Conservation (phyloP, 257 asterid genomes). For the Penstemon eatonii region DNA sequence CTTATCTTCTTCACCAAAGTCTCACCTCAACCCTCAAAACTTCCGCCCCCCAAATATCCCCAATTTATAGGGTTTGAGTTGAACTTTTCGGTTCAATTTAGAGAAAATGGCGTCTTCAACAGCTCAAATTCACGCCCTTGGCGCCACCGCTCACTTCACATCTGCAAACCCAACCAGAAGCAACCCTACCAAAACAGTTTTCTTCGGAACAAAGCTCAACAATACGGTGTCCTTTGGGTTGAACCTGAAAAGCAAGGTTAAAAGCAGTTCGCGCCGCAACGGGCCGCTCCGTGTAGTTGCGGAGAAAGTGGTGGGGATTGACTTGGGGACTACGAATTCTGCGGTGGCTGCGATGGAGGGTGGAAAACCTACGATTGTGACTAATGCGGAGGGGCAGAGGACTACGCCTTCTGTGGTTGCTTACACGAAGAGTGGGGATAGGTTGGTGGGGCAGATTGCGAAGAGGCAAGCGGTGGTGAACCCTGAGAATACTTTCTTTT, state of each 20-base stretch:
- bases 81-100: not conserved
- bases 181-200: constrained; percentile 27
- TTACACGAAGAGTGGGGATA: constrained; percentile 72
- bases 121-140: constrained; percentile 57
- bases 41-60: not conserved
- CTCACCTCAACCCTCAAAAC: not conserved
- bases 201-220: constrained; percentile 38
- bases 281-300: constrained; percentile 63
- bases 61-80: constrained; percentile 15
- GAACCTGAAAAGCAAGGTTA: constrained; percentile 30
- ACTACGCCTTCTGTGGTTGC: constrained; percentile 95
- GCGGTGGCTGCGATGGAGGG: constrained; percentile 98
- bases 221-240: constrained; percentile 34
- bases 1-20: constrained; percentile 21
- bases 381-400: constrained; percentile 85
- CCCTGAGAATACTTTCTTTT: constrained; percentile 82
- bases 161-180: constrained; percentile 23
- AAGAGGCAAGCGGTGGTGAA: constrained; percentile 92
- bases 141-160: constrained; percentile 33
- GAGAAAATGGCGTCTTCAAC: constrained; percentile 44
- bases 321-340: constrained; percentile 83
- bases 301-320: constrained; percentile 90
- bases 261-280: constrained; percentile 31
- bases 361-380: constrained; percentile 88
- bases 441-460: constrained; percentile 91